Evolutionary conservation across 2,329 filamentous ascomycete genomes (phyloP).

Genomic region (Alternaria sp.): DNA sequence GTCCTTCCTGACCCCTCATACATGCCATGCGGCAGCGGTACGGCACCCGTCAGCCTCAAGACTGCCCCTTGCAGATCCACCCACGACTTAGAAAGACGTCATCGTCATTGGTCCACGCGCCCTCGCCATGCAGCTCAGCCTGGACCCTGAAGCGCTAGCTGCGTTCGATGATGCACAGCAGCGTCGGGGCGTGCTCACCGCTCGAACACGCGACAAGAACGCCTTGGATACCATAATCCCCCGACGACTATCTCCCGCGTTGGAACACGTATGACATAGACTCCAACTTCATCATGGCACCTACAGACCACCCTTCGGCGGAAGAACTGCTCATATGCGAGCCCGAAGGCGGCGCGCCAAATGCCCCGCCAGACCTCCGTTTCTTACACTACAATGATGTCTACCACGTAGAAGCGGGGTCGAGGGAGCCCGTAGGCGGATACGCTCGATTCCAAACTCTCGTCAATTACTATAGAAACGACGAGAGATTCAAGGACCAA

Average conservation of each 20-base stretch:
- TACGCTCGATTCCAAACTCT: constrained; percentile 80
- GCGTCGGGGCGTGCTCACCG: constrained; percentile 29
- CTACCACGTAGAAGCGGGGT: constrained; percentile 81
- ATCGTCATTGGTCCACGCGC: constrained; percentile 31
- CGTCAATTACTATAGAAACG: constrained; percentile 74
- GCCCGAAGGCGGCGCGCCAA: constrained; percentile 50
- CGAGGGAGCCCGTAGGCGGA: constrained; percentile 83
- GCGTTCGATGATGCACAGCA: constrained; percentile 10
- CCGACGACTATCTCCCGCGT: not conserved
- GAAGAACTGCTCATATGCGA: constrained; percentile 51
- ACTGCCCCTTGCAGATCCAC: constrained; percentile 19
- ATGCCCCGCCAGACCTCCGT: constrained; percentile 71
- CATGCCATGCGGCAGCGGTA: constrained; percentile 4
- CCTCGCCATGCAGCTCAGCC: constrained; percentile 17
- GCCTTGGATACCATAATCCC: constrained; percentile 3
- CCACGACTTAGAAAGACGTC: constrained; percentile 19
- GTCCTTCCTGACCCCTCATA: not conserved
- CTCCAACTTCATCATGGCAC: constrained; percentile 29
- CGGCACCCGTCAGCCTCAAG: constrained; percentile 10
- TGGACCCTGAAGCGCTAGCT: constrained; percentile 39
- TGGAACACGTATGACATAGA: not conserved
- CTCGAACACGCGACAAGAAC: constrained; percentile 25
- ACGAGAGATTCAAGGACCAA: constrained; percentile 66
- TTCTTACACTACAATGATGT: constrained; percentile 93
- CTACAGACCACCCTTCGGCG: constrained; percentile 32